These are phyloP conservation scores for Elaphomyces granulatus DNA, from an alignment of 495 filamentous ascomycete species.

Conservation along the genomic window DNA sequence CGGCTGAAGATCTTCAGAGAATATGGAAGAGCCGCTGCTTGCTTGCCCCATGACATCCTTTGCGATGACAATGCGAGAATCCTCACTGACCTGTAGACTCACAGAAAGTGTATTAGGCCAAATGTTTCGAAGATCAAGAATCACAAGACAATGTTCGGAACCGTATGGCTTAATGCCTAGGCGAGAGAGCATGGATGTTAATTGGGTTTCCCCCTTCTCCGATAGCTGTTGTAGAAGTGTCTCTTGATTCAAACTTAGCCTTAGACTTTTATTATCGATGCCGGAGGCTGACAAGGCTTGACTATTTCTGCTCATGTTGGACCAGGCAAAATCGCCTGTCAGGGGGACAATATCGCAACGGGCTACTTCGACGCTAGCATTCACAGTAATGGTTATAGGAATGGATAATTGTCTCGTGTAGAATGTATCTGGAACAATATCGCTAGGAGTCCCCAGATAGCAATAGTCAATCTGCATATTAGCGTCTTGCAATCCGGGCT, in stretches of 20 bases:
- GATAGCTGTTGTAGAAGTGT: conserved; percentile 15
- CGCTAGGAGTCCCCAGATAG: conserved; percentile 45
- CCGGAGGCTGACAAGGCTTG: neutral
- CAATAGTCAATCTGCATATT: conserved; percentile 77
- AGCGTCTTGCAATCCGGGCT: conserved; percentile 68
- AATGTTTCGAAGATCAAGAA: conserved; percentile 75
- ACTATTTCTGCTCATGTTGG: conserved; percentile 13
- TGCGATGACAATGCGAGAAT: conserved; percentile 2
- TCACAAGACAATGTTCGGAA: conserved; percentile 59
- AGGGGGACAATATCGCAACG: conserved; percentile 70
- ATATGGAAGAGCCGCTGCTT: conserved; percentile 19
- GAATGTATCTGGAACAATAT: conserved; percentile 54
- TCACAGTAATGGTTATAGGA: conserved; percentile 78
- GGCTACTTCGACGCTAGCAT: conserved; percentile 69
- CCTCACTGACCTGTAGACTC: conserved; percentile 36
- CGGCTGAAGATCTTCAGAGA: conserved; percentile 52
- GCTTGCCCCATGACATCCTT: conserved; percentile 2
- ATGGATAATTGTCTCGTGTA: conserved; percentile 74
- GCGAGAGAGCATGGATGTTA: conserved; percentile 28
- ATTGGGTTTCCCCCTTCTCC: conserved; percentile 16
- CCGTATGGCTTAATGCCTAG: conserved; percentile 26
- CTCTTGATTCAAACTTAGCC: conserved; percentile 7
- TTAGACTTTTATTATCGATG: neutral
- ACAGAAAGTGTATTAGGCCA: conserved; percentile 64
- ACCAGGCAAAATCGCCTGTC: conserved; percentile 39